Percentiles rank a stretch among this genome's conserved stretches.
Conservation (phyloP, 2,329 filamentous ascomycete species). For the Calonectria naviculata region DNA sequence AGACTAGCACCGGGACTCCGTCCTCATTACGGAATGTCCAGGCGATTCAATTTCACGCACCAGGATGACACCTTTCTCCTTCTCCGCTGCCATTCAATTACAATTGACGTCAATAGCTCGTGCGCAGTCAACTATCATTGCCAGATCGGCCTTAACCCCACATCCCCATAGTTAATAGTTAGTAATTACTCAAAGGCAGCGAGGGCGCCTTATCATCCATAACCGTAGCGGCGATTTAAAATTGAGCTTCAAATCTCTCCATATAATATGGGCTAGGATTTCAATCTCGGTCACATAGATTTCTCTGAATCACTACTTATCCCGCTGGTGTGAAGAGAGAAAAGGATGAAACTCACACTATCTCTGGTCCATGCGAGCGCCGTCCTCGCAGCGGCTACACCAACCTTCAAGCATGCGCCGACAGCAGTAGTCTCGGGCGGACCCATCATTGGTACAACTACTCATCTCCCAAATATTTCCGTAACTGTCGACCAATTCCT, state of each 20-base stretch:
- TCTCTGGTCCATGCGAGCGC: neutral
- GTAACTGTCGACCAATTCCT: neutral
- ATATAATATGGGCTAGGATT: neutral
- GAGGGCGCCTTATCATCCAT: neutral
- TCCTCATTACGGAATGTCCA: neutral
- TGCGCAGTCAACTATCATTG: neutral
- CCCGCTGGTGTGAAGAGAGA: neutral
- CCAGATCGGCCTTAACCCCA: neutral
- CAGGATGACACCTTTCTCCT: neutral
- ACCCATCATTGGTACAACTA: neutral
- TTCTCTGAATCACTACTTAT: no score
- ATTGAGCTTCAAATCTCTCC: neutral
- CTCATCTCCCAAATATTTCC: neutral
- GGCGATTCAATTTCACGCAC: neutral
- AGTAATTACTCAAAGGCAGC: neutral
- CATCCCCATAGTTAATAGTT: neutral
- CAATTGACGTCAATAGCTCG: neutral
- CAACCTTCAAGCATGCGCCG: neutral
- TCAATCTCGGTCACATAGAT: neutral
- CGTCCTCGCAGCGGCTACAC: neutral
- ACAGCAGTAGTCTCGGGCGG: neutral
- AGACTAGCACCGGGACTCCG: neutral
- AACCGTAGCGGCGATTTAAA: neutral
- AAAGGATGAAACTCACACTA: neutral
- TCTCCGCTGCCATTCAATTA: neutral